Conservation (phyloP, 1,139 yeast species). For the Kodamaea arcana region DNA sequence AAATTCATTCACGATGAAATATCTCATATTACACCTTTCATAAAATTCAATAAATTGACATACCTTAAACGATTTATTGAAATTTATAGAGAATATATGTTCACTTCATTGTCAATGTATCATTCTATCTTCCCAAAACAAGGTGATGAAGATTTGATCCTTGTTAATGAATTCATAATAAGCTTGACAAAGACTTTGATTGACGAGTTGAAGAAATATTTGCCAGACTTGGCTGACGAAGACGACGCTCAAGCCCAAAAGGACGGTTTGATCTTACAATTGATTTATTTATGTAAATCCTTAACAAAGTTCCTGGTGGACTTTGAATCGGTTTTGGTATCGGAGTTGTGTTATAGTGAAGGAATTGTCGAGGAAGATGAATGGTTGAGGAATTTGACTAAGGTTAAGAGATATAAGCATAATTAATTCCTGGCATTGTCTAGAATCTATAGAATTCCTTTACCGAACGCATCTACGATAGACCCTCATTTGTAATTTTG, state of each 20-base stretch:
- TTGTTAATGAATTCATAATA: constrained; percentile 32
- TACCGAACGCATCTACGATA: background rate
- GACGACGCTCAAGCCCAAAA: constrained; percentile 40
- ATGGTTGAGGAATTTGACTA: constrained; percentile 34
- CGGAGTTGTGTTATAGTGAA: constrained; percentile 28
- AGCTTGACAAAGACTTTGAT: constrained; percentile 28
- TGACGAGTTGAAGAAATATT: constrained; percentile 23
- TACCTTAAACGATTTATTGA: constrained; percentile 78
- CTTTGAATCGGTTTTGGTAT: constrained; percentile 46
- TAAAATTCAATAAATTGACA: constrained; percentile 50
- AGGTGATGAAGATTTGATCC: constrained; percentile 21
- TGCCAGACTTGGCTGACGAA: constrained; percentile 32
- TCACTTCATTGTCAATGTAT: constrained; percentile 65
- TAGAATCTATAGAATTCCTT: no score
- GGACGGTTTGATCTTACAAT: constrained; percentile 65
- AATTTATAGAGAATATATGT: constrained; percentile 76
- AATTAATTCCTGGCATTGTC: no score
- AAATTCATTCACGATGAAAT: constrained; percentile 60
- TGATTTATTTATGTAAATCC: constrained; percentile 74
- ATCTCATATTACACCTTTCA: constrained; percentile 52
- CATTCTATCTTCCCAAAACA: constrained; percentile 50
- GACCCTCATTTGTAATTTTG: background rate
- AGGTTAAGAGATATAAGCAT: constrained; percentile 35
- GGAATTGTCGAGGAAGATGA: constrained; percentile 28
- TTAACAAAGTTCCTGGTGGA: constrained; percentile 67